phyloP scores from a whole-genome alignment of 805 yeast genomes.

The Tetrapisispora taiwanensis region DNA sequence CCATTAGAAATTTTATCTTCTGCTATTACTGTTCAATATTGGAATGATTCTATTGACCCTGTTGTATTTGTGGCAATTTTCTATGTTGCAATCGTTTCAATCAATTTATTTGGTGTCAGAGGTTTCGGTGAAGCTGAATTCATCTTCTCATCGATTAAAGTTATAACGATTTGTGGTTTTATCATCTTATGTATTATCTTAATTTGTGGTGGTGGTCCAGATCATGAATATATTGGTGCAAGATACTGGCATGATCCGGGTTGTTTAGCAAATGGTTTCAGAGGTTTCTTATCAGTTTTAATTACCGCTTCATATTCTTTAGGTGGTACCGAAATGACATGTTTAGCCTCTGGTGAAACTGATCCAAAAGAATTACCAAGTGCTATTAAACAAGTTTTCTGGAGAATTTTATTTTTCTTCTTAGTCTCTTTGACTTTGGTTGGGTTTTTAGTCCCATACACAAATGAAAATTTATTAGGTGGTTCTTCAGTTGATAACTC shows the following conservation, averaged over 20 bases:
- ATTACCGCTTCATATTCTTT: conserved; percentile 67
- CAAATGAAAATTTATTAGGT: conserved; percentile 41
- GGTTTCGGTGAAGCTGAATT: conserved; percentile 45
- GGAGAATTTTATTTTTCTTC: conserved; percentile 50
- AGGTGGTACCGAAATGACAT: conserved; percentile 63
- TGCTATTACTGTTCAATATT: conserved; percentile 38
- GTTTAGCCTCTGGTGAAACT: conserved; percentile 68
- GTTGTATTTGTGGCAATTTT: conserved; percentile 38
- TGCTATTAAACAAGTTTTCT: conserved; percentile 64
- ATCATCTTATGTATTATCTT: conserved; percentile 41
- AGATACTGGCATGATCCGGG: conserved; percentile 45
- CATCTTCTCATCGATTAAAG: conserved; percentile 35
- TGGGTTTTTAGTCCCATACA: conserved; percentile 48
- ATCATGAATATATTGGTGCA: conserved; percentile 36
- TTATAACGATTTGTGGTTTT: conserved; percentile 40
- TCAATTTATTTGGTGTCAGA: conserved; percentile 41
- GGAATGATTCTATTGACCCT: conserved; percentile 35
- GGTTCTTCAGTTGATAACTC: conserved; percentile 45
- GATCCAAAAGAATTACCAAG: conserved; percentile 51
- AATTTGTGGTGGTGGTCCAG: conserved; percentile 38
- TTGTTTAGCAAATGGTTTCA: conserved; percentile 44
- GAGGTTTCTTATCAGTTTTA: conserved; percentile 57
- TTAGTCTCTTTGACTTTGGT: conserved; percentile 44
- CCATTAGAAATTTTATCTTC: conserved; percentile 42
- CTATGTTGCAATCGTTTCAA: conserved; percentile 32